phyloP scores from a whole-genome alignment of 2,329 filamentous ascomycete species.

The Fusarium pseudograminearum region DNA sequence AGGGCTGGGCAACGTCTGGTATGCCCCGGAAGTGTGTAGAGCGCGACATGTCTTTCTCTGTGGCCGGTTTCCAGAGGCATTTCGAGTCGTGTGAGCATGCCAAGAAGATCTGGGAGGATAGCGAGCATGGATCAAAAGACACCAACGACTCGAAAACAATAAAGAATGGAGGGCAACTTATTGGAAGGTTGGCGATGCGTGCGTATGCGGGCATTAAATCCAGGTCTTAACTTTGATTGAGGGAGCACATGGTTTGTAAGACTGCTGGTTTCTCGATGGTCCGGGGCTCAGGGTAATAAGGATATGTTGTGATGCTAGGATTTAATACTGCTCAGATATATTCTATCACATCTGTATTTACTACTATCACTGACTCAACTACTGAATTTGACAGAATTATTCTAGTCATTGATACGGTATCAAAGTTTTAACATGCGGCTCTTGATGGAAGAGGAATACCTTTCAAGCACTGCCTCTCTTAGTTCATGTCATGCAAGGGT shows the following conservation, averaged over 20 bases:
- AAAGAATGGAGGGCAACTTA: background rate
- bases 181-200: background rate
- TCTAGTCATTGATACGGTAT: background rate
- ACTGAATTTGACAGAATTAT: background rate
- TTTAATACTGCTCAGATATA: too few species aligned
- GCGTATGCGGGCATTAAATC: too few species aligned
- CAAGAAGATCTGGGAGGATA: constrained; percentile 5
- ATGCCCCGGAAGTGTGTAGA: background rate
- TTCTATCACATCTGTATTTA: too few species aligned
- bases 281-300: too few species aligned
- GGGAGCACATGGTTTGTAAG: too few species aligned
- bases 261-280: too few species aligned
- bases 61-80: background rate
- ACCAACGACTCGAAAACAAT: background rate
- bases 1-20: background rate
- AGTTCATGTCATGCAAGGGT: background rate
- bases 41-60: background rate
- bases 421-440: background rate
- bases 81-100: constrained; percentile 5
- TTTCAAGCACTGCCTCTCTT: background rate
- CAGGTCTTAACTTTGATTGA: too few species aligned
- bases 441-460: background rate
- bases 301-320: too few species aligned
- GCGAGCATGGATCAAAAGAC: background rate
- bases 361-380: too few species aligned